Evolutionary conservation across 768 basidiomycete species (phyloP).

Genomic region (Auriscalpium vulgare): DNA sequence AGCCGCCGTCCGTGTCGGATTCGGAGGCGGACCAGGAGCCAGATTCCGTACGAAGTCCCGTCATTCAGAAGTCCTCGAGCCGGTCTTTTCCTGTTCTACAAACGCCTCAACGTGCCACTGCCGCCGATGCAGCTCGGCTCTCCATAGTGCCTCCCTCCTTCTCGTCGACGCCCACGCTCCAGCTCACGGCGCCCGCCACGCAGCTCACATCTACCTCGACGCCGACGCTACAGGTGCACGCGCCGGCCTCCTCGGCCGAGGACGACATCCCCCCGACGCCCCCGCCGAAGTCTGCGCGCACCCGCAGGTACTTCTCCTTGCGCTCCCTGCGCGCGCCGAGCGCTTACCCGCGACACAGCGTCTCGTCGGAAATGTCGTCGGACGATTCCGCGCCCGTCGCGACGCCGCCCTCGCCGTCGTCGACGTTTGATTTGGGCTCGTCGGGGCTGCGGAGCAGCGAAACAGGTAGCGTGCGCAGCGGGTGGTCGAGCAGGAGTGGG

Average conservation of each 20-base stretch:
- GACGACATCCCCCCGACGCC: constrained; percentile 30
- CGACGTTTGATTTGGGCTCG: constrained; percentile 17
- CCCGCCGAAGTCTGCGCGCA: constrained; percentile 36
- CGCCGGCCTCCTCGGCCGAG: constrained; percentile 22
- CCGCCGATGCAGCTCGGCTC: neutral
- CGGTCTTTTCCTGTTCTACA: neutral
- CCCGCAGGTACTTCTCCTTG: constrained; percentile 24
- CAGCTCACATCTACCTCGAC: constrained; percentile 2
- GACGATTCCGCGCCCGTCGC: constrained; percentile 58
- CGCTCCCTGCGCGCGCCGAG: constrained; percentile 30
- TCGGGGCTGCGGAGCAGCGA: constrained; percentile 14
- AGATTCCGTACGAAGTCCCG: neutral
- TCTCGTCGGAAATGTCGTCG: constrained; percentile 55
- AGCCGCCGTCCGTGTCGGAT: constrained; percentile 9
- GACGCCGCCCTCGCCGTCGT: constrained; percentile 51
- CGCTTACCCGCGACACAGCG: constrained; percentile 47
- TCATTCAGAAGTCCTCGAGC: neutral
- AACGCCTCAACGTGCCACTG: neutral
- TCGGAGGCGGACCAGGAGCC: neutral
- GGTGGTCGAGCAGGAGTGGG: constrained; percentile 11
- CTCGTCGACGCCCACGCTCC: neutral
- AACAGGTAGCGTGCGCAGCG: constrained; percentile 17
- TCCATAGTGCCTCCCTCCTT: neutral
- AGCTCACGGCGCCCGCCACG: neutral
- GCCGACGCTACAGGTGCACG: constrained; percentile 15